Conservation (phyloP, 208 protist genomes). For the Jaenimonas drosophilae region DNA sequence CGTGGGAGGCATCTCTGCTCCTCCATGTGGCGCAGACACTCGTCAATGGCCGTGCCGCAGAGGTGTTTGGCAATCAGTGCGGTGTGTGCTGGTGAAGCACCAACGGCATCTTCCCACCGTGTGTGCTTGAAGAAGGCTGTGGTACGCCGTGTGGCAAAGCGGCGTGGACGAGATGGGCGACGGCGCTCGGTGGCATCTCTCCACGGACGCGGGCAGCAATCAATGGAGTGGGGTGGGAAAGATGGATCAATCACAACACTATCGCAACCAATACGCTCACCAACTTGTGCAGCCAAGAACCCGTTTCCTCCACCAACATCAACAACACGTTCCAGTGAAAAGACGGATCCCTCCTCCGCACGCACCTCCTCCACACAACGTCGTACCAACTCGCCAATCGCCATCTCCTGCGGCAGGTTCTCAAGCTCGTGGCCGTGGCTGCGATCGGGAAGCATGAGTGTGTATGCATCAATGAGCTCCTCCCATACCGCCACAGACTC, state of each 20-base stretch:
- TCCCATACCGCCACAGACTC: conserved; percentile 9
- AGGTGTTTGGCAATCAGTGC: conserved; percentile 76
- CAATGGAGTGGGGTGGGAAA: conserved; percentile 58
- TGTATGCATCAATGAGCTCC: conserved; percentile 51
- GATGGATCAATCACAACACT: conserved; percentile 62
- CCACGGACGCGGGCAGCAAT: conserved; percentile 49
- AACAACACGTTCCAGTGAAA: conserved; percentile 21
- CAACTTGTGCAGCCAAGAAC: conserved; percentile 59
- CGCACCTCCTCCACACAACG: background rate
- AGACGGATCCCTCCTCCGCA: background rate
- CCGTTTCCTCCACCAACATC: conserved; percentile 80
- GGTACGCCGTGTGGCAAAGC: conserved; percentile 21
- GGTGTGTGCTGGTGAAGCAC: conserved; percentile 16
- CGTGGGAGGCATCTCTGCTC: conserved; percentile 33
- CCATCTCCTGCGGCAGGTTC: conserved; percentile 77
- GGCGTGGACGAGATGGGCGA: conserved; percentile 17
- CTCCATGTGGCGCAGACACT: conserved; percentile 46
- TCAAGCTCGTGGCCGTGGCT: conserved; percentile 72
- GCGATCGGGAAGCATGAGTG: conserved; percentile 56
- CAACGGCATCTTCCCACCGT: conserved; percentile 26
- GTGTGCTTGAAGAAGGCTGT: conserved; percentile 34
- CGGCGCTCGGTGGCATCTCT: conserved; percentile 24
- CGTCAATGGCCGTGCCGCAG: conserved; percentile 66
- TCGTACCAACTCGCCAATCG: conserved; percentile 51
- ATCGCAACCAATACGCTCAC: conserved; percentile 46